These are phyloP conservation scores for Trametopsis cervina DNA, from an alignment of 768 basidiomycete genomes.

Conservation along the genomic window DNA sequence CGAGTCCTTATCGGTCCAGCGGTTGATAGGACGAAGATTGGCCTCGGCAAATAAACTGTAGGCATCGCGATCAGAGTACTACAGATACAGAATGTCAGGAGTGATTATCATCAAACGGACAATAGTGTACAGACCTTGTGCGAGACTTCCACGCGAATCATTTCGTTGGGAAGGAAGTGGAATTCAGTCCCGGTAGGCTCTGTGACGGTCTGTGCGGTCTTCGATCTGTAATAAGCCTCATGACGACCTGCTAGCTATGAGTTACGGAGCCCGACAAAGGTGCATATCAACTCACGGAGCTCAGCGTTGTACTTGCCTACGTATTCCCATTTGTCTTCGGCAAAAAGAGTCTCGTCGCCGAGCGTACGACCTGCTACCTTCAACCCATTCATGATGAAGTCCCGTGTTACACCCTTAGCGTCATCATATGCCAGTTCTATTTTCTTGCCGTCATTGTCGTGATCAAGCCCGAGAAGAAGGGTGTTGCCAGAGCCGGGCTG, in stretches of 20 bases:
- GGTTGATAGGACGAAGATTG: slow-evolving; percentile 76
- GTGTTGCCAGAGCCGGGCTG: slow-evolving; percentile 73
- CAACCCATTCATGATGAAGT: slow-evolving; percentile 86
- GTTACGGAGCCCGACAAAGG: not conserved
- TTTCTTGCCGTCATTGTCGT: slow-evolving; percentile 57
- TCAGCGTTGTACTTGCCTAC: slow-evolving; percentile 50
- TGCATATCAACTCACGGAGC: slow-evolving; percentile 30
- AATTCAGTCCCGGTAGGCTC: slow-evolving; percentile 42
- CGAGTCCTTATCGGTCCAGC: slow-evolving; percentile 70
- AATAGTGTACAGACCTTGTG: slow-evolving; percentile 55
- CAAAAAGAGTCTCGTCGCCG: slow-evolving; percentile 59
- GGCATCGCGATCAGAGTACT: slow-evolving; percentile 79
- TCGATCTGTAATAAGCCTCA: slow-evolving; percentile 78
- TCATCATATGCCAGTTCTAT: slow-evolving; percentile 91
- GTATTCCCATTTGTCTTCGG: slow-evolving; percentile 71
- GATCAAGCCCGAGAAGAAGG: slow-evolving; percentile 86
- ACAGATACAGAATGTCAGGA: not conserved
- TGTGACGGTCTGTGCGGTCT: slow-evolving; percentile 46
- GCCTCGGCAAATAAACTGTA: slow-evolving; percentile 63
- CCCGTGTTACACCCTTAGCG: slow-evolving; percentile 56
- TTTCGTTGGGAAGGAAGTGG: slow-evolving; percentile 61
- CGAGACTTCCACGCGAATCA: slow-evolving; percentile 81
- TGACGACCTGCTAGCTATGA: slow-evolving; percentile 53
- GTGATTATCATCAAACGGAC: not conserved
- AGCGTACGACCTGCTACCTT: slow-evolving; percentile 59